These are phyloP conservation scores for Colletotrichum eleusines DNA, from an alignment of 2,329 filamentous ascomycete species.

Conservation along the genomic window DNA sequence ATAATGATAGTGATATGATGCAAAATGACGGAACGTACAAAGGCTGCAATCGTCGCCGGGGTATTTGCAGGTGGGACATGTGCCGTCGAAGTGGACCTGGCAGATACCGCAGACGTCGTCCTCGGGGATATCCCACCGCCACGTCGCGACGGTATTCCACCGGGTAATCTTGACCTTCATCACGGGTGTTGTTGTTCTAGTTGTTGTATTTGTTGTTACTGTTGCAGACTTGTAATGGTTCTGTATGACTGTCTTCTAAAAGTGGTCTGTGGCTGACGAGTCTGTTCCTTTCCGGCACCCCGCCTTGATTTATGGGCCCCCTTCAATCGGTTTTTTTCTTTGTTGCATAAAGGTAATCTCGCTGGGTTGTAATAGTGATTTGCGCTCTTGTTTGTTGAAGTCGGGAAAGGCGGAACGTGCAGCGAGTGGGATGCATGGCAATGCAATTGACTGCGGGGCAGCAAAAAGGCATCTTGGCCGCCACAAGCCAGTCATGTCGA, in stretches of 20 bases:
- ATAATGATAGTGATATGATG: neutral
- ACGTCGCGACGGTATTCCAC: constrained; percentile 95
- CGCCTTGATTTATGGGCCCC: neutral
- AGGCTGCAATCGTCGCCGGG: constrained; percentile 96
- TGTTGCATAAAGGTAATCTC: constrained; percentile 13
- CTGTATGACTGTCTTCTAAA: neutral
- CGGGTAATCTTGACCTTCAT: constrained; percentile 98
- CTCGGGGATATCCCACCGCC: constrained; percentile 97
- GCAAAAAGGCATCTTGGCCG: neutral
- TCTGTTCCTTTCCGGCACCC: neutral
- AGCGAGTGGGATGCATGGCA: no score
- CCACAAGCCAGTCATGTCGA: constrained; percentile 18
- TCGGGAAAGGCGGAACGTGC: constrained; percentile 14
- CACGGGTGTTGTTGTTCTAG: neutral
- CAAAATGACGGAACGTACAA: constrained; percentile 66
- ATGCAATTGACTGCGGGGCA: constrained; percentile 25
- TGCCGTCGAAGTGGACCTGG: constrained; percentile 97
- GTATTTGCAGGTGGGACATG: constrained; percentile 97
- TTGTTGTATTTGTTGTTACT: neutral
- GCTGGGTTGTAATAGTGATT: constrained; percentile 20
- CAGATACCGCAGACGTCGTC: constrained; percentile 99
- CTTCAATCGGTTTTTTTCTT: neutral
- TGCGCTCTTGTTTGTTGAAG: constrained; percentile 31
- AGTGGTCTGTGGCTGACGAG: neutral
- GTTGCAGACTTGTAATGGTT: neutral